Evolutionary conservation across 208 protist species (phyloP).

Genomic region (Leptomonas seymouri): DNA sequence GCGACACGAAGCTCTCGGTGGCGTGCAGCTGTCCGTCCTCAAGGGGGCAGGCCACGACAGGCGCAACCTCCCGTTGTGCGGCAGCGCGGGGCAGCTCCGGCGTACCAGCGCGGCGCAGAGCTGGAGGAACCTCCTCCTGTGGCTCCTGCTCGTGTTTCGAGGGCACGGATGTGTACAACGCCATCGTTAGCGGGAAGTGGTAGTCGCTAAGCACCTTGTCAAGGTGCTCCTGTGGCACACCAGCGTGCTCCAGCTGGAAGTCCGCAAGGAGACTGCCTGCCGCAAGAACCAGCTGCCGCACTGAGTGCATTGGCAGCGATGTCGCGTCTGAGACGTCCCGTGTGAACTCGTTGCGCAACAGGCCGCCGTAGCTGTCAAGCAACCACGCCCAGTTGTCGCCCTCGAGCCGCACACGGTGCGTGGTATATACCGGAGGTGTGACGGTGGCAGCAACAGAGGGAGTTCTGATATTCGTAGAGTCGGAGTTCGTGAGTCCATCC

Average conservation of each 20-base stretch:
- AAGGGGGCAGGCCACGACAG: neutral
- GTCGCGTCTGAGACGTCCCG: constrained; percentile 41
- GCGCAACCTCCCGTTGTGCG: neutral
- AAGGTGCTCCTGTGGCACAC: constrained; percentile 18
- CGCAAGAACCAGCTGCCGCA: constrained; percentile 22
- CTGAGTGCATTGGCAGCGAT: constrained; percentile 1
- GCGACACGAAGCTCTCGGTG: constrained; percentile 27
- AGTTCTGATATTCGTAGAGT: too few relatives aligned
- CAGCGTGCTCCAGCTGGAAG: constrained; percentile 31
- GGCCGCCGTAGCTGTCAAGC: constrained; percentile 21
- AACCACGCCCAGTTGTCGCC: constrained; percentile 53
- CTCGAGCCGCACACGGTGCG: constrained; percentile 40
- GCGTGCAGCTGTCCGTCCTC: neutral
- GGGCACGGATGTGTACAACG: constrained; percentile 10
- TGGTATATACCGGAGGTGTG: constrained; percentile 14
- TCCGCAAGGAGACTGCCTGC: constrained; percentile 32
- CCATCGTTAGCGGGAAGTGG: constrained; percentile 24
- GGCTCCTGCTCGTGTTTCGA: neutral
- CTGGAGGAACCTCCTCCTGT: neutral
- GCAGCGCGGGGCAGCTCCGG: too few relatives aligned
- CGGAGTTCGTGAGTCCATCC: constrained; percentile 1
- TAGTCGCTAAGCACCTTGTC: constrained; percentile 23
- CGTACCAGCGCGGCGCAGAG: neutral
- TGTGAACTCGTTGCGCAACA: constrained; percentile 41
- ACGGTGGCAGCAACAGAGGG: too few relatives aligned